A percentile compares a stretch with the other conserved stretches of the same genome.
These are phyloP conservation scores for Alternaria atra DNA, from an alignment of 2,329 filamentous ascomycete species.

Conservation along the genomic window DNA sequence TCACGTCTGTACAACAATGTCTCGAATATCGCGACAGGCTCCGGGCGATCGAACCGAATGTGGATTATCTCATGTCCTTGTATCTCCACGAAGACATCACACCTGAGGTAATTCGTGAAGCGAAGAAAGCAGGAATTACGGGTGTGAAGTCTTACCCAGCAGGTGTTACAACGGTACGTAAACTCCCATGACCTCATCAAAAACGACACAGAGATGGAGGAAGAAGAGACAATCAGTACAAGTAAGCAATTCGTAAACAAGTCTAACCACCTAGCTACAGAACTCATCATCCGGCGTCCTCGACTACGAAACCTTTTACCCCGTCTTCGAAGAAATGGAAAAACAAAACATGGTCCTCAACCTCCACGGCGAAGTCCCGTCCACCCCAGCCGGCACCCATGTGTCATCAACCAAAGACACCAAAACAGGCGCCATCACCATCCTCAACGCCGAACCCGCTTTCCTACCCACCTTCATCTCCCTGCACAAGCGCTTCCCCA, in stretches of 20 bases:
- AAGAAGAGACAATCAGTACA: neutral
- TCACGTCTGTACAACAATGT: slow-evolving; percentile 59
- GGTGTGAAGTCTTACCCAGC: slow-evolving; percentile 76
- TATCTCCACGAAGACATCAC: slow-evolving; percentile 61
- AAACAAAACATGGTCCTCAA: slow-evolving; percentile 83
- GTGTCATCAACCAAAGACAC: slow-evolving; percentile 22
- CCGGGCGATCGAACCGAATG: slow-evolving; percentile 57
- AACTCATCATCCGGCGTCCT: slow-evolving; percentile 74
- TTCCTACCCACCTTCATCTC: slow-evolving; percentile 83
- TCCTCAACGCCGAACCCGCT: slow-evolving; percentile 73
- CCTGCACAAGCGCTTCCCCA: slow-evolving; percentile 79
- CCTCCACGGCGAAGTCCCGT: slow-evolving; percentile 88
- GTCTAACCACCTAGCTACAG: neutral
- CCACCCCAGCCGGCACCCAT: slow-evolving; percentile 48
- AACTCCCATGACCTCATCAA: neutral
- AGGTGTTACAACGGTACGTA: slow-evolving; percentile 50
- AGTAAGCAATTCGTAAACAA: too few relatives aligned
- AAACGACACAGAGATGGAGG: neutral
- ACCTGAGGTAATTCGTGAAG: slow-evolving; percentile 70
- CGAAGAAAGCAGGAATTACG: slow-evolving; percentile 74
- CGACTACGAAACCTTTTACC: slow-evolving; percentile 74
- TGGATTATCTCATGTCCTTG: slow-evolving; percentile 62
- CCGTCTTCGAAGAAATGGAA: slow-evolving; percentile 91
- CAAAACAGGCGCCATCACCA: slow-evolving; percentile 42
- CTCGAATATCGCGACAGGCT: slow-evolving; percentile 58